phyloP scores from a whole-genome alignment of 2,329 filamentous ascomycete genomes.

The Biscogniauxia marginata region DNA sequence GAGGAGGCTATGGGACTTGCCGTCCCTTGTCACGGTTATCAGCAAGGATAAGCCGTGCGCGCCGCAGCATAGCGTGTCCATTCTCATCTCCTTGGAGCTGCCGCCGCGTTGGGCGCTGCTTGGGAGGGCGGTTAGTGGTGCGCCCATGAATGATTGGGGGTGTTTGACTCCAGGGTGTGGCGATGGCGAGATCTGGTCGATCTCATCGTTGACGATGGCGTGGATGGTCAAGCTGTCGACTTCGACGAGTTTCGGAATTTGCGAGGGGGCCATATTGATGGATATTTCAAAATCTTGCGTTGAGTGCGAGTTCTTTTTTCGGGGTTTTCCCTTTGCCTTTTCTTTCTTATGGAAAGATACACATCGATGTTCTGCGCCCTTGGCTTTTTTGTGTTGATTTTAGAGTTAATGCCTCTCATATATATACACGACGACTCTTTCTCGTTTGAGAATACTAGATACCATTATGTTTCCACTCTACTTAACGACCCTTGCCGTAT shows the following conservation, averaged over 20 bases:
- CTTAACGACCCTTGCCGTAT: neutral
- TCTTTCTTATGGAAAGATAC: neutral
- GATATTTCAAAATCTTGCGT: too few relatives aligned
- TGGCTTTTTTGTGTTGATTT: too few relatives aligned
- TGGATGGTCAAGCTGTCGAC: slow-evolving; percentile 42
- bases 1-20: slow-evolving; percentile 44
- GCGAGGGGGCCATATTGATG: neutral
- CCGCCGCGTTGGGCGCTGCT: slow-evolving; percentile 38
- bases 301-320: too few relatives aligned
- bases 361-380: too few relatives aligned
- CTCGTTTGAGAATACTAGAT: neutral
- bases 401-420: too few relatives aligned
- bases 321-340: neutral
- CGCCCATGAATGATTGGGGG: slow-evolving; percentile 40
- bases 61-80: slow-evolving; percentile 51
- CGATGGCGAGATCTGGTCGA: slow-evolving; percentile 50
- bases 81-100: slow-evolving; percentile 43
- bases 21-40: slow-evolving; percentile 48
- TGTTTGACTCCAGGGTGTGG: slow-evolving; percentile 43
- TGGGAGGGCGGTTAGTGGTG: slow-evolving; percentile 38
- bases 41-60: slow-evolving; percentile 54
- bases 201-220: slow-evolving; percentile 54
- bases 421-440: neutral
- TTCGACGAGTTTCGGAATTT: slow-evolving; percentile 15
- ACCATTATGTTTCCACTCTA: neutral